These are phyloP conservation scores for Saturnispora sanitii DNA, from an alignment of 805 yeast species.

Conservation along the genomic window DNA sequence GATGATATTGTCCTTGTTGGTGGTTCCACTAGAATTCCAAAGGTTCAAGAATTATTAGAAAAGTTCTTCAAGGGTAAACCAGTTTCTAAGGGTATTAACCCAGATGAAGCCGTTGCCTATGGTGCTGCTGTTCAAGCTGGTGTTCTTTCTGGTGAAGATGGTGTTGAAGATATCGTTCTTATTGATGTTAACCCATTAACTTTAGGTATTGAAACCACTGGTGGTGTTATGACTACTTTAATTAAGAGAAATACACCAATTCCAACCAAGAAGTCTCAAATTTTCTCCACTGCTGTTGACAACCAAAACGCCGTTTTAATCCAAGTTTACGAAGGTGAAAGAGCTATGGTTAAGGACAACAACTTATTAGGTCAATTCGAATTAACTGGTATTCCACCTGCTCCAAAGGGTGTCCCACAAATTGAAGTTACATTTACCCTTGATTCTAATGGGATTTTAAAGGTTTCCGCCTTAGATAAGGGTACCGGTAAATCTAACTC, in stretches of 20 bases:
- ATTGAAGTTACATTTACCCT: constrained; percentile 82
- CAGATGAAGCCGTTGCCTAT: constrained; percentile 98
- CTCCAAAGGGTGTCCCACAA: constrained; percentile 89
- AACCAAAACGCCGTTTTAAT: constrained; percentile 93
- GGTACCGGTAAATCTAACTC: constrained; percentile 91
- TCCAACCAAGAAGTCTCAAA: constrained; percentile 92
- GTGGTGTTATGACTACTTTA: constrained; percentile 95
- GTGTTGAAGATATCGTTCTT: constrained; percentile 80
- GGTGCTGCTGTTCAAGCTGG: constrained; percentile 99
- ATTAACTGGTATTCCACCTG: constrained; percentile 79
- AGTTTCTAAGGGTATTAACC: constrained; percentile 95
- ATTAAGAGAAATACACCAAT: constrained; percentile 92
- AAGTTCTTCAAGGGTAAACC: constrained; percentile 88
- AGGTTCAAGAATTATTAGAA: constrained; percentile 89
- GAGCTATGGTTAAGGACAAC: constrained; percentile 90
- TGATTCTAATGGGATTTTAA: constrained; percentile 81
- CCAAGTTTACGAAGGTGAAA: constrained; percentile 94
- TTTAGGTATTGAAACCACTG: constrained; percentile 92
- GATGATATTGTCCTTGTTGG: constrained; percentile 96
- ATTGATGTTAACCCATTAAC: constrained; percentile 93
- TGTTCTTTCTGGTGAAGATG: constrained; percentile 90
- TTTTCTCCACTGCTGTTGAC: constrained; percentile 91
- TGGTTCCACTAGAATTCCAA: constrained; percentile 99
- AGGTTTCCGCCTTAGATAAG: constrained; percentile 82
- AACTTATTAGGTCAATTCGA: constrained; percentile 82